These are phyloP conservation scores for Cladobotryum mycophilum DNA, from an alignment of 2,329 filamentous ascomycete genomes.

Conservation along the genomic window DNA sequence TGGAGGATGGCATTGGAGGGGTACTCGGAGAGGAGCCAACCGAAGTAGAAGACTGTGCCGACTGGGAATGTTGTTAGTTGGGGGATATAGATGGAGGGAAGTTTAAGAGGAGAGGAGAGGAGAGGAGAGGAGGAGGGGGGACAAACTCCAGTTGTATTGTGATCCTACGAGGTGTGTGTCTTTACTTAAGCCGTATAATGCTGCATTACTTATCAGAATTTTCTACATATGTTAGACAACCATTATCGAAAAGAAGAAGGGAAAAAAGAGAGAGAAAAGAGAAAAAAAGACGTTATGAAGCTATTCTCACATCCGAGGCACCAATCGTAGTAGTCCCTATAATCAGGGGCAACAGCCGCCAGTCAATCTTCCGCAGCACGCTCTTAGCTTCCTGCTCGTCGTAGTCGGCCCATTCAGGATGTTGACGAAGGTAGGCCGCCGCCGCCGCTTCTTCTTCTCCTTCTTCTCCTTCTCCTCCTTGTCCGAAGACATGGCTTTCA, in stretches of 20 bases:
- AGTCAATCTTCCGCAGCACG: slow-evolving; percentile 10
- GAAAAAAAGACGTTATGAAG: neutral
- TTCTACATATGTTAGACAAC: too few species aligned
- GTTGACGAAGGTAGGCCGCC: neutral
- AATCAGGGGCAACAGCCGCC: slow-evolving; percentile 7
- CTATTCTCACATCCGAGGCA: neutral
- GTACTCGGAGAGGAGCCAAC: slow-evolving; percentile 39
- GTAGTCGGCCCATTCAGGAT: neutral
- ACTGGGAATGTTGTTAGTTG: slow-evolving; percentile 3
- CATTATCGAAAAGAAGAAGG: too few species aligned
- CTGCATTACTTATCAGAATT: slow-evolving; percentile 46
- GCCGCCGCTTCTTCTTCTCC: neutral
- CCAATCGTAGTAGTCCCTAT: neutral
- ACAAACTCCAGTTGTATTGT: slow-evolving; percentile 8
- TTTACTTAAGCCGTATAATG: slow-evolving; percentile 50
- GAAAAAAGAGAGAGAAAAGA: neutral
- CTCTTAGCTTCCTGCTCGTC: neutral
- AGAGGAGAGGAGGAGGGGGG: neutral
- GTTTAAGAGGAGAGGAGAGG: neutral
- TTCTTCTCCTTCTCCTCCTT: too few species aligned
- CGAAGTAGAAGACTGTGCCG: slow-evolving; percentile 46
- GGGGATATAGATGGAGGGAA: too few species aligned
- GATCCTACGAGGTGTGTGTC: slow-evolving; percentile 26
- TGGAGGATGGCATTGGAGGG: slow-evolving; percentile 41
- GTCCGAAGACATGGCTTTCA: too few species aligned